Percentiles rank a stretch among this genome's conserved stretches.
Evolutionary conservation across 495 filamentous ascomycete species (phyloP).

Genomic region (Astrocystis sublimbata): DNA sequence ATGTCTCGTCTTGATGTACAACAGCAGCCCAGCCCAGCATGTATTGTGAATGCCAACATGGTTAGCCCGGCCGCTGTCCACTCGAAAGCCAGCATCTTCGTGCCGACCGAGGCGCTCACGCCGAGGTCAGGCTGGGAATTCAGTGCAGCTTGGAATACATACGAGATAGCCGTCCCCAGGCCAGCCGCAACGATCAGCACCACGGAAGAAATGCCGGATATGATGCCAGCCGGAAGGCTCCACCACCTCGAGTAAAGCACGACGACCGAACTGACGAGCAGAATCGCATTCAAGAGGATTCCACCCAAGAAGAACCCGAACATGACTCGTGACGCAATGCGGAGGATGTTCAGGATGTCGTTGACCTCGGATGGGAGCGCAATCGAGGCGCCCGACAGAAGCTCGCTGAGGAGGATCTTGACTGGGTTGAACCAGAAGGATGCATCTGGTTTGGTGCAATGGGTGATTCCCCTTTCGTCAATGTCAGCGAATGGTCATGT

Average conservation of each 20-base stretch:
- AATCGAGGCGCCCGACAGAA: slow-evolving; percentile 80
- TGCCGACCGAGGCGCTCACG: slow-evolving; percentile 69
- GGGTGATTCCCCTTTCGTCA: slow-evolving; percentile 62
- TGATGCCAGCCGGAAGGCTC: slow-evolving; percentile 51
- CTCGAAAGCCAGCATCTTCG: slow-evolving; percentile 83
- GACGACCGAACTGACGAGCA: slow-evolving; percentile 46
- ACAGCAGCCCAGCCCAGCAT: slow-evolving; percentile 73
- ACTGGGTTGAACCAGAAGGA: slow-evolving; percentile 93
- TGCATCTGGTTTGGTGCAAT: slow-evolving; percentile 64
- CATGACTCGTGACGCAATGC: slow-evolving; percentile 83
- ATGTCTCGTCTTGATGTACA: slow-evolving; percentile 63
- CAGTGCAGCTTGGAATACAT: slow-evolving; percentile 75
- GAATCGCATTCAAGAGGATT: slow-evolving; percentile 64
- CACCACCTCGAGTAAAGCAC: slow-evolving; percentile 49
- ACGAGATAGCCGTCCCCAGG: slow-evolving; percentile 77
- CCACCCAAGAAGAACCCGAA: slow-evolving; percentile 81
- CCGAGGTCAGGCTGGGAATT: slow-evolving; percentile 65
- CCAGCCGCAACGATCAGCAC: slow-evolving; percentile 68
- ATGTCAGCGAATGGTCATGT: slow-evolving; percentile 19
- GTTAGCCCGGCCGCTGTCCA: slow-evolving; percentile 74
- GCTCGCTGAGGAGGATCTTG: slow-evolving; percentile 70
- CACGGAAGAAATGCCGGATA: slow-evolving; percentile 66
- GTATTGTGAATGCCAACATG: slow-evolving; percentile 67
- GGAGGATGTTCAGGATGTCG: slow-evolving; percentile 71
- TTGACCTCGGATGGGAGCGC: slow-evolving; percentile 72